Base-by-base conservation (phyloP, 2,329 filamentous ascomycete genomes). In the Hansfordia pulvinata region DNA sequence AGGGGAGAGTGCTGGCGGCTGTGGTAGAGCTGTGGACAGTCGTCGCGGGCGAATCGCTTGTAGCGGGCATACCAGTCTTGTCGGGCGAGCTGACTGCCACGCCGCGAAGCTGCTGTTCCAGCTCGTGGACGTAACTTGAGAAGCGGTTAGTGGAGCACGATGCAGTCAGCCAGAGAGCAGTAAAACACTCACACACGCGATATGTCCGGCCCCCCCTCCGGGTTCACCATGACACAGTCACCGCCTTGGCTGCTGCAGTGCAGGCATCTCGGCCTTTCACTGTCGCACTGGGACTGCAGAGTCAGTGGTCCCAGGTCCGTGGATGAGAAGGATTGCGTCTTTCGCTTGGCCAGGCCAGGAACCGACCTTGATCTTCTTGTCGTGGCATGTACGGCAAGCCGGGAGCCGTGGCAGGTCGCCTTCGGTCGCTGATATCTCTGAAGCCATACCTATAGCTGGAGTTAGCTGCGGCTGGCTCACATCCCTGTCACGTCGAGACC, bases 121-220 rank as follows among this genome's bases (percentile, higher is more conserved):
- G 19, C 10, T 27, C 26, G 12, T 27, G 13, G 11, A 27, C 22
- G 19, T 20, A 27, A 10, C 26, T 27, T 10, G 13, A 7, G 8
- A 19, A 4, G 18, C 5, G n/a, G 22, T 15, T 12, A 26, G 12
- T 18, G 10, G 6, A 8, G 11, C 6, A 7, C 12, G 12, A 23
- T 10, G 21, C 11, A 8, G n/a, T 15, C 9, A 13, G 10, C 8
- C 4, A 23, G 11, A 15, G 5, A 6, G n/a, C 11, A 8, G 21
- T 10, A 13, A 6, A 18, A 17, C 13, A 27, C 26, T 27, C 4
- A 27, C 26, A 11, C 26, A 7, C 26, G 11, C 4, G 26, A 22
- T 9, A 27, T 15, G 10, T 13, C 18, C 17, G 18, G 10, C 15
- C 26, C 26, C 3, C 17, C 19, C 3, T 11, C 3, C 5, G 26